Percentiles rank a stretch among this genome's conserved stretches.
These are phyloP conservation scores for Eutrema heterophyllum DNA, from an alignment of 345 rosid genomes.

Conservation along the genomic window DNA sequence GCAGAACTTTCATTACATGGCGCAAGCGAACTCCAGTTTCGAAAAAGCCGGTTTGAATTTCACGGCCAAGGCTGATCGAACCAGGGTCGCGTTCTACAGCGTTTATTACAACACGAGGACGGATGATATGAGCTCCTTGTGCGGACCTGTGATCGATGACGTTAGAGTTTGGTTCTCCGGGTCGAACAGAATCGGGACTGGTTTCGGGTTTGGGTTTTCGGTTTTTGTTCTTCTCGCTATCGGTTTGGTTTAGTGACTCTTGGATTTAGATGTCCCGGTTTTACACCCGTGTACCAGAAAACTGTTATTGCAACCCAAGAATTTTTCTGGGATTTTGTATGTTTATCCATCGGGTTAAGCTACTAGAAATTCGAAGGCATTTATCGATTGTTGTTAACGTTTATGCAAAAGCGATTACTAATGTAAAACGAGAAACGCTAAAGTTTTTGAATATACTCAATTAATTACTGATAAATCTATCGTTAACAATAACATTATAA, in stretches of 20 bases:
- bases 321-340: background rate
- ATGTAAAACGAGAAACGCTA: background rate
- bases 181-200: constrained; percentile 33
- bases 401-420: background rate
- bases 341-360: background rate
- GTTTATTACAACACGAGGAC: constrained; percentile 89
- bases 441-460: too few relatives aligned
- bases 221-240: constrained; percentile 24
- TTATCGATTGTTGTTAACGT: background rate
- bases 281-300: background rate
- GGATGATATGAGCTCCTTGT: constrained; percentile 92
- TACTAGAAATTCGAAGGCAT: background rate
- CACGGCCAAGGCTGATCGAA: constrained; percentile 86
- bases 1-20: constrained; percentile 67
- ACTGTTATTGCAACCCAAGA: constrained; percentile 16
- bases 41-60: constrained; percentile 56
- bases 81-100: constrained; percentile 86
- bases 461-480: background rate
- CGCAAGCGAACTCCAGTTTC: constrained; percentile 67
- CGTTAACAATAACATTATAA: background rate
- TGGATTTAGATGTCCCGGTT: background rate
- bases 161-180: constrained; percentile 74
- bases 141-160: constrained; percentile 97
- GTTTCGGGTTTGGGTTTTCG: constrained; percentile 35
- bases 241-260: constrained; percentile 34